Base-by-base conservation (phyloP, 352 stramenopile species). In the Elongisporangium prolatum region DNA sequence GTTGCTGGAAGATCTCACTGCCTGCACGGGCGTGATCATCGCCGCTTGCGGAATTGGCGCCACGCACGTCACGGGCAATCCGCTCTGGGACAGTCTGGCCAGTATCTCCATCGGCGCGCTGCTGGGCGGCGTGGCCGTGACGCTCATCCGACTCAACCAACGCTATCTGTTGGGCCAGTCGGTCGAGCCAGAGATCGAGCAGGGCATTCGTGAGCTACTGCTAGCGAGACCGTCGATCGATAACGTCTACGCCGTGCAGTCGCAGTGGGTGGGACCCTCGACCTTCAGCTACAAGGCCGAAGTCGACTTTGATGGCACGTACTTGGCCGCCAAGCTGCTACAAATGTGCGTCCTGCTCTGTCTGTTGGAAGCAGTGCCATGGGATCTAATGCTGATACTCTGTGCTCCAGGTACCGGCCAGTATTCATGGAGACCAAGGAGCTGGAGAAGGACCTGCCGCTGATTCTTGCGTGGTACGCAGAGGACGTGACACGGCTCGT, bases 271-370 rank as follows among this genome's bases (percentile, higher is more conserved):
- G 44, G 95, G 96, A 17, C 96, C 96, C 3, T 97, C 98, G 62
- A 98, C 91, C 8, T 99, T 99, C 66, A 97, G 92, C 60, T 99
- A 98, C 85, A 99, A 99, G 85, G 97, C 97, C 20, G 96, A 99
- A 75, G 91, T 99, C 6, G 97, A 99, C 73, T 99, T 99, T 78
- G 97, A 99, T 64, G 97, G 97, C 55, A 99, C 97, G 44, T 99
- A 97, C 68, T 65, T 99, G 47, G 96, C 96, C 16, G 97, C 97
- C 9, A 92, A 97, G 59, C 80, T 99, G 7, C 71, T 95, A 7
- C 80, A 89, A 75, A 95, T 90, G 79, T 91, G 69, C 53, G 7
- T 40, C 18, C 0, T 69, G n/a, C 48, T 57, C 9, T 44, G 21
- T 22, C 16, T 8, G 44, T 4, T 56, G 52, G 1, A n/a, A n/a